A percentile compares a stretch with the other conserved stretches of the same genome.
Conservation (phyloP, 306 rosid species). For the Acacia confusa region DNA sequence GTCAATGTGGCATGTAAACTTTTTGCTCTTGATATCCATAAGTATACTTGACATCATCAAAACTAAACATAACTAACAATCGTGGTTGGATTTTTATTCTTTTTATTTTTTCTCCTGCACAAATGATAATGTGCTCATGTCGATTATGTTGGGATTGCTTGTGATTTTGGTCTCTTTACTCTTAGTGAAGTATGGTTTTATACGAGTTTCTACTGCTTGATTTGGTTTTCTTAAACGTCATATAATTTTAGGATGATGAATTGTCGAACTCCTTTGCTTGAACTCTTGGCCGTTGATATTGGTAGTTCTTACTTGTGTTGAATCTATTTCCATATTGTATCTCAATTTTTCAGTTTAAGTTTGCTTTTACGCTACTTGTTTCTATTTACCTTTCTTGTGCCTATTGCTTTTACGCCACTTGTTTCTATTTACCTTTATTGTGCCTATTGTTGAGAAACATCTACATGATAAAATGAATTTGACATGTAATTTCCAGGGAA, state of each 20-base stretch:
- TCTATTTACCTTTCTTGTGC: too few relatives aligned
- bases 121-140: neutral
- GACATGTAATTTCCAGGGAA: too few relatives aligned
- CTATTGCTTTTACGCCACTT: too few relatives aligned
- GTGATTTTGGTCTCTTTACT: neutral
- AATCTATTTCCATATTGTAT: neutral
- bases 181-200: neutral
- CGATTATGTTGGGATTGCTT: neutral
- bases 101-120: neutral
- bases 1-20: too few relatives aligned
- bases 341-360: neutral
- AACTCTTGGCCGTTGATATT: neutral
- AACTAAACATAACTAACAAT: too few relatives aligned
- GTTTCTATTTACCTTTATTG: neutral
- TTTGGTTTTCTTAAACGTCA: neutral
- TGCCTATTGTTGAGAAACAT: too few relatives aligned
- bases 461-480: too few relatives aligned
- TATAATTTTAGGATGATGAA: neutral
- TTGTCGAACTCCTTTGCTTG: neutral
- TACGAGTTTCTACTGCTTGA: neutral
- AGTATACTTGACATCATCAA: too few relatives aligned
- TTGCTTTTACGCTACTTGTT: neutral
- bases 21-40: too few relatives aligned
- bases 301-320: neutral
- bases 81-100: conserved; percentile 6